phyloP scores from a whole-genome alignment of 257 asterid species.

The Solanum sparsipilum region DNA sequence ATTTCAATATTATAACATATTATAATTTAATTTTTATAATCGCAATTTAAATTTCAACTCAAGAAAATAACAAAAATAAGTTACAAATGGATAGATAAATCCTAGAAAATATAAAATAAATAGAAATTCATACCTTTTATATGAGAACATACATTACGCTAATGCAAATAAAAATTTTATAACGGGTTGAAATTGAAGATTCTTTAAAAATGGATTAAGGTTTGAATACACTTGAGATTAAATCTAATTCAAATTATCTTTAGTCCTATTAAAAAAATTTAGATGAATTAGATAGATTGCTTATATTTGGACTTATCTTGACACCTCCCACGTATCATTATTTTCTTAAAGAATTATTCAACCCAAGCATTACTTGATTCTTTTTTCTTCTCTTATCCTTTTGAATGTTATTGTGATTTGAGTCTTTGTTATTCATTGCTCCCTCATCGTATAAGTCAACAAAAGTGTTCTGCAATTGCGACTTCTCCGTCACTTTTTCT shows the following conservation, averaged over 20 bases:
- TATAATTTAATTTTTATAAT: too few species aligned
- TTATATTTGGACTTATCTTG: too few species aligned
- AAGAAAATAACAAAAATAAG: too few species aligned
- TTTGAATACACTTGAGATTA: too few species aligned
- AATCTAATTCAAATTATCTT: too few species aligned
- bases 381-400: not conserved
- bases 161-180: too few species aligned
- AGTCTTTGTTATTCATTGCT: not conserved
- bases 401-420: not conserved
- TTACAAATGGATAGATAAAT: too few species aligned
- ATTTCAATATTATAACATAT: too few species aligned
- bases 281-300: too few species aligned
- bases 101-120: too few species aligned
- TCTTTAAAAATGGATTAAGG: not conserved
- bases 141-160: not conserved
- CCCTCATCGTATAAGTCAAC: not conserved
- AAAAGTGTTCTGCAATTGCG: not conserved
- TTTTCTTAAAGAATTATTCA: not conserved
- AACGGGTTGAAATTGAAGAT: too few species aligned
- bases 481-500: not conserved
- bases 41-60: too few species aligned
- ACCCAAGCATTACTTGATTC: not conserved
- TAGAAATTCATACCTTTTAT: not conserved
- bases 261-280: rapidly evolving
- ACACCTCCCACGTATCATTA: not conserved